Percentiles rank a stretch among this genome's conserved stretches.
Conservation (phyloP, 805 yeast species). For the Ogataea dorogensis region DNA sequence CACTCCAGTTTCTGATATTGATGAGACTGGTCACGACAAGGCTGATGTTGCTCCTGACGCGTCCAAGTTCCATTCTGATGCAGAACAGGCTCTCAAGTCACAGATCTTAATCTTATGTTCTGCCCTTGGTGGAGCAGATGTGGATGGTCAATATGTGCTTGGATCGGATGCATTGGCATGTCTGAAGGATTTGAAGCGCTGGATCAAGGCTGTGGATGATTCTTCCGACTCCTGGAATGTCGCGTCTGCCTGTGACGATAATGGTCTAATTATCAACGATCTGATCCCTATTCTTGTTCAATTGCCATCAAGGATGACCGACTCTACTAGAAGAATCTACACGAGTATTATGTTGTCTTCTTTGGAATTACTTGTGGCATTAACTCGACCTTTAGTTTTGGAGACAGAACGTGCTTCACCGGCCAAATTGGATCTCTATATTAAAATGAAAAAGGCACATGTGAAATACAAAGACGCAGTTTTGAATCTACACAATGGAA, state of each 20-base stretch:
- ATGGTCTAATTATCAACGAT: conserved; percentile 71
- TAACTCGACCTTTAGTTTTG: conserved; percentile 84
- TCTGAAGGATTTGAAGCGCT: conserved; percentile 79
- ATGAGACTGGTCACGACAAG: conserved; percentile 9
- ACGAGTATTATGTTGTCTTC: conserved; percentile 70
- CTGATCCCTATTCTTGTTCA: conserved; percentile 68
- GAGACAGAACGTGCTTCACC: conserved; percentile 53
- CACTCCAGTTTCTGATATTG: conserved; percentile 20
- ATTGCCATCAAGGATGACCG: conserved; percentile 45
- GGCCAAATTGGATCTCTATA: conserved; percentile 55
- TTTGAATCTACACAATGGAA: conserved; percentile 56
- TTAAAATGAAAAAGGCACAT: conserved; percentile 66
- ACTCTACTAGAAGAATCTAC: conserved; percentile 37
- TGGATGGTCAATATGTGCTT: conserved; percentile 57
- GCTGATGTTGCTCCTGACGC: conserved; percentile 6
- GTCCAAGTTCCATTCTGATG: conserved; percentile 16
- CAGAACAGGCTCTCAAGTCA: conserved; percentile 50
- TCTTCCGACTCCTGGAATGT: conserved; percentile 69
- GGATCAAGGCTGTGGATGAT: conserved; percentile 86
- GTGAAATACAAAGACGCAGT: conserved; percentile 67
- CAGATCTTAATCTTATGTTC: conserved; percentile 80
- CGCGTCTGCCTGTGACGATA: conserved; percentile 82
- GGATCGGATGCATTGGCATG: conserved; percentile 91
- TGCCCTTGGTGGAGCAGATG: conserved; percentile 89
- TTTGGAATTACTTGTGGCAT: conserved; percentile 74